A percentile compares a stretch with the other conserved stretches of the same genome.
Evolutionary conservation across 768 basidiomycete species (phyloP).

Genomic region (Candolleomyces eurysporus): DNA sequence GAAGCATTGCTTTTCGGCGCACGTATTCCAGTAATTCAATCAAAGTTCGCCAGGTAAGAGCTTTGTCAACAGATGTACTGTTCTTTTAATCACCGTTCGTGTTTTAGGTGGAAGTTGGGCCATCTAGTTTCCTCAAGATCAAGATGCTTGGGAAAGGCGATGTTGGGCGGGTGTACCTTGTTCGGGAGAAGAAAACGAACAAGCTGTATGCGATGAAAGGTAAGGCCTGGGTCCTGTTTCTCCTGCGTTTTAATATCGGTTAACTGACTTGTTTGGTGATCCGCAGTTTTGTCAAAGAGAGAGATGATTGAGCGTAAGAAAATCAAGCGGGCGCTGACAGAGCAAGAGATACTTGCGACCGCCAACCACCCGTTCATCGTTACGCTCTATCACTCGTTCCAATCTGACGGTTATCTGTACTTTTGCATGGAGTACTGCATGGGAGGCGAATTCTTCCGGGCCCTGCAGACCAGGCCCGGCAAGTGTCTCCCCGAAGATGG

Average conservation of each 20-base stretch:
- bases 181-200: conserved; percentile 94
- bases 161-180: conserved; percentile 97
- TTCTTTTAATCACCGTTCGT: conserved; percentile 15
- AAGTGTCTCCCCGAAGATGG: conserved; percentile 96
- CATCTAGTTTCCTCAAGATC: conserved; percentile 92
- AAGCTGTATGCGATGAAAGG: conserved; percentile 99
- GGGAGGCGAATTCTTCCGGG: conserved; percentile 99
- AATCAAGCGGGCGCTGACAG: conserved; percentile 97
- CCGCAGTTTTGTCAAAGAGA: conserved; percentile 91
- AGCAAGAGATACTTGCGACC: conserved; percentile 98
- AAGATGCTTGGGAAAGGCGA: conserved; percentile 99
- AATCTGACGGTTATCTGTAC: conserved; percentile 96
- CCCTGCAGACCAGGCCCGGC: conserved; percentile 92
- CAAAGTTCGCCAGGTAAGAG: conserved; percentile 79
- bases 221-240: conserved; percentile 33
- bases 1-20: conserved; percentile 75
- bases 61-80: conserved; percentile 10
- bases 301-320: conserved; percentile 99
- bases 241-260: conserved; percentile 13
- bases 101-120: conserved; percentile 85
- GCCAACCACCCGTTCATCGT: conserved; percentile 99
- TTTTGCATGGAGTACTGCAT: conserved; percentile 99
- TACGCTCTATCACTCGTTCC: conserved; percentile 98
- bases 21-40: conserved; percentile 99
- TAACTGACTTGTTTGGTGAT: conserved; percentile 22